Conservation (phyloP, 768 basidiomycete species). For the Boletus bicolor region DNA sequence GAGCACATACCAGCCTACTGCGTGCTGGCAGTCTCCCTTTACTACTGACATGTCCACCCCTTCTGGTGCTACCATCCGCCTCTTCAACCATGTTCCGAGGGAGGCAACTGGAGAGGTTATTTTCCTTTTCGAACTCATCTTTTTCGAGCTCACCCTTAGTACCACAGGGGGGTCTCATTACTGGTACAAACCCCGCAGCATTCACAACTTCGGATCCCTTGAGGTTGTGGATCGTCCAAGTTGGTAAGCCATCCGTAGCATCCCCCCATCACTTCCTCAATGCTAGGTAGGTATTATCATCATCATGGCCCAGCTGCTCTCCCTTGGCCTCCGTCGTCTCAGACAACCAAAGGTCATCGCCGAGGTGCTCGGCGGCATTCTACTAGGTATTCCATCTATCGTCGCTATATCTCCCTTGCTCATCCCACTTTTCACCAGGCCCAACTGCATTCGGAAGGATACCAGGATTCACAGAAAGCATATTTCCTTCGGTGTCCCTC, state of each 20-base stretch:
- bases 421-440: conserved; percentile 8
- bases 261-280: background rate
- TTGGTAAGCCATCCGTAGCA: conserved; percentile 45
- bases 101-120: conserved; percentile 24
- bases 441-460: conserved; percentile 74
- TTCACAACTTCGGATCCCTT: conserved; percentile 70
- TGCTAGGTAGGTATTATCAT: conserved; percentile 69
- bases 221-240: conserved; percentile 74
- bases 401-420: conserved; percentile 12
- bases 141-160: background rate
- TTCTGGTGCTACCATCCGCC: conserved; percentile 43
- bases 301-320: conserved; percentile 70
- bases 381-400: conserved; percentile 64
- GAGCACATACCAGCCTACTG: too few species aligned
- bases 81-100: conserved; percentile 3
- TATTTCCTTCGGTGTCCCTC: conserved; percentile 72
- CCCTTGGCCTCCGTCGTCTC: conserved; percentile 66
- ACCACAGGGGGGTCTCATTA: conserved; percentile 67
- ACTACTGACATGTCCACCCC: conserved; percentile 31
- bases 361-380: conserved; percentile 83
- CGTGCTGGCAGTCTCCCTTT: too few species aligned
- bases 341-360: conserved; percentile 85
- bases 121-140: background rate
- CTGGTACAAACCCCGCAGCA: conserved; percentile 67
- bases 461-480: conserved; percentile 80